Evolutionary conservation across 1,284 basidiomycete species (phyloP).

Genomic region (Cryptococcus jaspeensis): DNA sequence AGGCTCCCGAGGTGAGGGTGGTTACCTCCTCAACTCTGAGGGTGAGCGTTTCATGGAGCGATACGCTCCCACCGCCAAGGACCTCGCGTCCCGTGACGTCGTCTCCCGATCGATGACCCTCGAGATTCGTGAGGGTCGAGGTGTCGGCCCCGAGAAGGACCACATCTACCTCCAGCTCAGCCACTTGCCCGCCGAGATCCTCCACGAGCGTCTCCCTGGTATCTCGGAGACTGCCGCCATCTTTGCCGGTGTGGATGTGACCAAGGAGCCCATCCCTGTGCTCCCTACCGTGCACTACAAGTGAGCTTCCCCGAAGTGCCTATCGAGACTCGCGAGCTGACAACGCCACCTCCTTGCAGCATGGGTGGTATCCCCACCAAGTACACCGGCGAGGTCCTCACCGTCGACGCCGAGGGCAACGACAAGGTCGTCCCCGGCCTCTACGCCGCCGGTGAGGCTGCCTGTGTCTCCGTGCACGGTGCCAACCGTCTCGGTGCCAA

Average conservation of each 20-base stretch:
- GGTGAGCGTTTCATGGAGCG: conserved; percentile 99
- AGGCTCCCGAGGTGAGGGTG: conserved; percentile 99
- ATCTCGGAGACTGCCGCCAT: conserved; percentile 99
- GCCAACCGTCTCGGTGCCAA: conserved; percentile 99
- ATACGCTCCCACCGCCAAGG: conserved; percentile 98
- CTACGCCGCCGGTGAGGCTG: conserved; percentile 98
- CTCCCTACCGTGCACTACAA: conserved; percentile 95
- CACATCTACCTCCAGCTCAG: conserved; percentile 97
- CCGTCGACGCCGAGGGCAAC: conserved; percentile 77
- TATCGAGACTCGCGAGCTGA: conserved; percentile 6
- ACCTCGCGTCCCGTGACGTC: conserved; percentile 98
- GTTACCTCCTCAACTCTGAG: conserved; percentile 96
- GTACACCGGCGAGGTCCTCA: conserved; percentile 97
- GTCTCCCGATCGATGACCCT: conserved; percentile 99
- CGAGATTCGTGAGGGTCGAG: conserved; percentile 97
- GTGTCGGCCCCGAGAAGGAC: conserved; percentile 98
- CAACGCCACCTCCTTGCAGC: conserved; percentile 52
- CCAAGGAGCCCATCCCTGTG: conserved; percentile 98
- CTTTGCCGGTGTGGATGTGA: conserved; percentile 98
- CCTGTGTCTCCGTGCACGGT: conserved; percentile 98
- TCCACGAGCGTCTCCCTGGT: conserved; percentile 97
- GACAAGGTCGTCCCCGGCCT: conserved; percentile 95
- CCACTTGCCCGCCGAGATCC: conserved; percentile 91
- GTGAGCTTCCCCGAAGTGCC: conserved; percentile 56
- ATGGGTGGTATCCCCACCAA: conserved; percentile 99